These are phyloP conservation scores for Chamaecyparis obtusa DNA, from an alignment of 75 land plant species.

Conservation along the genomic window DNA sequence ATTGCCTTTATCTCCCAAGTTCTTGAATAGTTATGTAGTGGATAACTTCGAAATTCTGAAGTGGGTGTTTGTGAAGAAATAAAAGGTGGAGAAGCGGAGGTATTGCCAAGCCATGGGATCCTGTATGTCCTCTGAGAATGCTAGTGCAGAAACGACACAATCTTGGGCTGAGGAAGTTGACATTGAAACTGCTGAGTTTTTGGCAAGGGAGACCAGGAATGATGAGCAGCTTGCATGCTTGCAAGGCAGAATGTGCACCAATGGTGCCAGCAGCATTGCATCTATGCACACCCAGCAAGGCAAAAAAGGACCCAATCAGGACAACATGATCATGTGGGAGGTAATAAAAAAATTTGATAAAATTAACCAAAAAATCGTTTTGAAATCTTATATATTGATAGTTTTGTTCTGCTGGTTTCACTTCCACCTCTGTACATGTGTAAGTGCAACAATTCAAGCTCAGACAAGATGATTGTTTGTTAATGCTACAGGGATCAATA, in stretches of 20 bases:
- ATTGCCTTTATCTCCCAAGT: background rate
- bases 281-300: conserved; percentile 44
- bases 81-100: background rate
- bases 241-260: conserved; percentile 8
- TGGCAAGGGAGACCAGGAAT: background rate
- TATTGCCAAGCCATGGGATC: background rate
- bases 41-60: background rate
- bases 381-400: no score
- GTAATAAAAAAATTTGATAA: no score
- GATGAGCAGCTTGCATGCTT: background rate
- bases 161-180: background rate
- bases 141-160: background rate
- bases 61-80: background rate
- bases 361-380: background rate
- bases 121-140: background rate
- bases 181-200: background rate
- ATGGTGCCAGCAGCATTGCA: conserved; percentile 15
- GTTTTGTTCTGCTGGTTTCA: background rate
- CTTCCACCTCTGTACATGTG: background rate
- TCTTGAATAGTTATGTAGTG: background rate
- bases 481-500: background rate
- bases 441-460: background rate
- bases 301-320: conserved; percentile 64
- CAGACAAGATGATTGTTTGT: background rate
- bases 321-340: conserved; percentile 48